Conservation (phyloP, 495 filamentous ascomycete species). For the Patellaria atrata region DNA sequence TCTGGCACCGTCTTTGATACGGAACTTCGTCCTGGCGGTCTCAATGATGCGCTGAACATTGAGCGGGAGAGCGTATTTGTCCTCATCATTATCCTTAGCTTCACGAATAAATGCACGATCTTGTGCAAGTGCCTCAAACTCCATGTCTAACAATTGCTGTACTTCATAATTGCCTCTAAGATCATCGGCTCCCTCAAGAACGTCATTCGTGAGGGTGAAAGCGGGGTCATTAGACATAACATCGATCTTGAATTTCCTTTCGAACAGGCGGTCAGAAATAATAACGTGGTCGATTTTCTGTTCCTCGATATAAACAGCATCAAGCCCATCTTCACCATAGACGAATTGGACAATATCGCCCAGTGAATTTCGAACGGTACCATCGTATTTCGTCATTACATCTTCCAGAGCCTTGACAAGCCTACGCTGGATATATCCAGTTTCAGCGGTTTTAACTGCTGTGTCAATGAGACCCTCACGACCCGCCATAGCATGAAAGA, state of each 20-base stretch:
- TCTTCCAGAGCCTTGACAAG: constrained; percentile 97
- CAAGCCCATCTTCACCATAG: constrained; percentile 93
- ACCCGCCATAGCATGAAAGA: constrained; percentile 99
- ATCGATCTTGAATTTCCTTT: constrained; percentile 73
- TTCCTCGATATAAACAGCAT: constrained; percentile 79
- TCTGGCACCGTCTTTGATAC: constrained; percentile 64
- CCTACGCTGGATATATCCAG: constrained; percentile 96
- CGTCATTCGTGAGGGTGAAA: constrained; percentile 50
- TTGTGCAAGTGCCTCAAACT: constrained; percentile 62
- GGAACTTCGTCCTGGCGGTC: constrained; percentile 76
- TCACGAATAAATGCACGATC: constrained; percentile 66
- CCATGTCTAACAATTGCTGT: constrained; percentile 72
- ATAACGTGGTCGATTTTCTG: constrained; percentile 77
- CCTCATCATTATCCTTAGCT: constrained; percentile 43
- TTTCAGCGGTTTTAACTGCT: constrained; percentile 97
- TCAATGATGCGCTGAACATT: constrained; percentile 86
- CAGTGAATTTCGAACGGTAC: constrained; percentile 90
- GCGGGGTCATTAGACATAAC: constrained; percentile 71
- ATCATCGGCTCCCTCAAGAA: constrained; percentile 75
- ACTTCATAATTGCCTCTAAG: constrained; percentile 74
- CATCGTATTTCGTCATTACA: constrained; percentile 94
- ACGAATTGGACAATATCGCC: constrained; percentile 96
- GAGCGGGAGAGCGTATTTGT: constrained; percentile 77
- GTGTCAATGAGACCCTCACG: constrained; percentile 99
- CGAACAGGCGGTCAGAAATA: constrained; percentile 57